These are phyloP conservation scores for Exobasidium cylindrosporum DNA, from an alignment of 1,284 basidiomycete genomes.

Conservation along the genomic window DNA sequence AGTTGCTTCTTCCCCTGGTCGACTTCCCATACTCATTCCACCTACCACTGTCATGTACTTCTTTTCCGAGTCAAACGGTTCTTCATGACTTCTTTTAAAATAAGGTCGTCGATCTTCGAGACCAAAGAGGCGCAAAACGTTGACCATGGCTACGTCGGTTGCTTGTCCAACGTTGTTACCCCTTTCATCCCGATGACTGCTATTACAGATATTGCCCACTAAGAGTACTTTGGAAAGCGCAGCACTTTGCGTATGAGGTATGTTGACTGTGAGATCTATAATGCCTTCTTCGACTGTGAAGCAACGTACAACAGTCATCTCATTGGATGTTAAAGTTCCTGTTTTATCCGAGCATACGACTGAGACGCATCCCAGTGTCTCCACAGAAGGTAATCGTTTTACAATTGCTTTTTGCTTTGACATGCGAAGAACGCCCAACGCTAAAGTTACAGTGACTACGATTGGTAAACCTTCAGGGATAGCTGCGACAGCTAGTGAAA, in stretches of 20 bases:
- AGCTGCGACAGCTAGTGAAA: constrained; percentile 91
- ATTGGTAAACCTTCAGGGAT: constrained; percentile 96
- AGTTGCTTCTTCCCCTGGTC: constrained; percentile 67
- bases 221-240: constrained; percentile 70
- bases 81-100: constrained; percentile 74
- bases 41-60: constrained; percentile 91
- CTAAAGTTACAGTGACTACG: constrained; percentile 93
- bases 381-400: constrained; percentile 92
- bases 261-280: background rate
- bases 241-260: constrained; percentile 32
- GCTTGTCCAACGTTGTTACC: constrained; percentile 80
- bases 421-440: constrained; percentile 90
- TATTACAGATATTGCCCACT: constrained; percentile 62
- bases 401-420: constrained; percentile 91
- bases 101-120: constrained; percentile 67
- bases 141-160: constrained; percentile 88
- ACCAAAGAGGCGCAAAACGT: constrained; percentile 71
- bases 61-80: constrained; percentile 85
- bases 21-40: constrained; percentile 48
- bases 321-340: constrained; percentile 90
- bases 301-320: constrained; percentile 85
- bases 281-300: constrained; percentile 74
- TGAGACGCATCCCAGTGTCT: constrained; percentile 86
- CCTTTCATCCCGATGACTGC: constrained; percentile 66
- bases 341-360: constrained; percentile 98